phyloP scores from a whole-genome alignment of 352 stramenopile genomes.

The Achlya hypogyna region DNA sequence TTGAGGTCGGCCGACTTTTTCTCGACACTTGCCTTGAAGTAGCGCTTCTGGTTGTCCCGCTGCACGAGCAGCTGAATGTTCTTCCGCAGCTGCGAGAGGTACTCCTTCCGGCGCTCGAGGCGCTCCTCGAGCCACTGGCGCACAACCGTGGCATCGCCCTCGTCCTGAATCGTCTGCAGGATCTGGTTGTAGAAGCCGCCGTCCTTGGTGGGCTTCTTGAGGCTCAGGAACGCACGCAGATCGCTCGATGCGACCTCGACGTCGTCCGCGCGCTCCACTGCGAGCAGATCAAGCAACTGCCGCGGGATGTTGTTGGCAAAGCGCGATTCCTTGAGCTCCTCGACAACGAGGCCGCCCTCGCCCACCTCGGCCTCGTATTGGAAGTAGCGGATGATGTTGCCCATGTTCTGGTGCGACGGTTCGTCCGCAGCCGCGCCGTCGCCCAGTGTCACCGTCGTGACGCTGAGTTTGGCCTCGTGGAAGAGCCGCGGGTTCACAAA shows the following conservation, averaged over 20 bases:
- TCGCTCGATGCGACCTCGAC: constrained; percentile 68
- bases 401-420: constrained; percentile 75
- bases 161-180: constrained; percentile 82
- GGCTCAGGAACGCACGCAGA: constrained; percentile 67
- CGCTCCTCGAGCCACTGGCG: constrained; percentile 75
- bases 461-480: constrained; percentile 61
- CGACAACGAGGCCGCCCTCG: constrained; percentile 65
- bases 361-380: constrained; percentile 81
- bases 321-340: constrained; percentile 71
- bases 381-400: constrained; percentile 84
- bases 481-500: constrained; percentile 1
- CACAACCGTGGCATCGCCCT: constrained; percentile 61
- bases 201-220: constrained; percentile 81
- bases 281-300: constrained; percentile 72
- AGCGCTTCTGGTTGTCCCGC: constrained; percentile 81
- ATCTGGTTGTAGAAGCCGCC: constrained; percentile 76
- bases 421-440: constrained; percentile 66
- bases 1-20: constrained; percentile 75
- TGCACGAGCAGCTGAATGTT: constrained; percentile 83
- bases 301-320: constrained; percentile 74
- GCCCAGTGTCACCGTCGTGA: constrained; percentile 84
- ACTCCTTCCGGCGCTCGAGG: constrained; percentile 69
- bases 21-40: constrained; percentile 84
- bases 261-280: constrained; percentile 66
- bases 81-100: constrained; percentile 66